Conservation (phyloP, 2,329 filamentous ascomycete genomes). For the Alternaria brassicae region DNA sequence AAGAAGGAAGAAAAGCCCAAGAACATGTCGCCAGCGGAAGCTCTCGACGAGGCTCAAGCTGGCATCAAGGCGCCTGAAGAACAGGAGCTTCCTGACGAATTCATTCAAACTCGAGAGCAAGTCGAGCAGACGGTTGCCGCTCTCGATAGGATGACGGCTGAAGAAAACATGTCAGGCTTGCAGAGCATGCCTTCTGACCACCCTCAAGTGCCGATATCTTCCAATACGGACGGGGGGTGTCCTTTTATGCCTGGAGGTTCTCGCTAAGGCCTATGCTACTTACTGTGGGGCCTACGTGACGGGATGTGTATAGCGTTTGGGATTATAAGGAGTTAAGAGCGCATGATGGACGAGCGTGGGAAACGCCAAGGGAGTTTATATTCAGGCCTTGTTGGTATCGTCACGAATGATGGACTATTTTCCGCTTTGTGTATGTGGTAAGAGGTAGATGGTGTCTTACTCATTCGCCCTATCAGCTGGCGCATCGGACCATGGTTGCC, state of each 20-base stretch:
- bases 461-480: too few species aligned
- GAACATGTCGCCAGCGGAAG: slow-evolving; percentile 40
- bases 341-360: not conserved
- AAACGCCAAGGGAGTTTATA: too few species aligned
- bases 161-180: not conserved
- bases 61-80: slow-evolving; percentile 19
- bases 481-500: slow-evolving; percentile 8
- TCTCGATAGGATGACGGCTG: slow-evolving; percentile 16
- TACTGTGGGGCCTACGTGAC: too few species aligned
- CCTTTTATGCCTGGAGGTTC: slow-evolving; percentile 17
- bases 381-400: not conserved
- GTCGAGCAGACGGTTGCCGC: slow-evolving; percentile 13
- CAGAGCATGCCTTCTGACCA: slow-evolving; percentile 18
- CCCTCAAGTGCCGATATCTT: slow-evolving; percentile 5
- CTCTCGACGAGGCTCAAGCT: slow-evolving; percentile 31
- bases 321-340: not conserved
- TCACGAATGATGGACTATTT: too few species aligned
- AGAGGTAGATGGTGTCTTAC: too few species aligned
- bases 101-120: slow-evolving; percentile 20
- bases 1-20: slow-evolving; percentile 53
- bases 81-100: slow-evolving; percentile 23
- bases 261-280: not conserved
- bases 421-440: too few species aligned
- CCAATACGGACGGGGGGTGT: slow-evolving; percentile 7
- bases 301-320: not conserved